phyloP scores from a whole-genome alignment of 768 basidiomycete species.

The Russula sp. region DNA sequence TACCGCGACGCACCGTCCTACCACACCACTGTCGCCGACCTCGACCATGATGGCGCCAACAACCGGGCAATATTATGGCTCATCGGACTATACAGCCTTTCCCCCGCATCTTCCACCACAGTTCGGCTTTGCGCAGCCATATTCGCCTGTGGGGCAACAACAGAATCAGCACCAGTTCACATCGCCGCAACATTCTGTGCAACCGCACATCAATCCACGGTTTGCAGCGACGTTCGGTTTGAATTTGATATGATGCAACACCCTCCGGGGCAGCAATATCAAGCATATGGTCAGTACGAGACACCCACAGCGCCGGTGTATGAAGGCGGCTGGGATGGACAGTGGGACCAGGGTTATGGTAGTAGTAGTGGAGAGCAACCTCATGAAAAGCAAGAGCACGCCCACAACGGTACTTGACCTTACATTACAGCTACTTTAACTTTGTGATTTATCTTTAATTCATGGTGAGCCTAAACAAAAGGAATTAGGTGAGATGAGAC shows the following conservation, averaged over 20 bases:
- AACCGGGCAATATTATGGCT: conserved; percentile 42
- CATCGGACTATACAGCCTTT: conserved; percentile 25
- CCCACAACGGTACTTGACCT: conserved; percentile 5
- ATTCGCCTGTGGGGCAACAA: conserved; percentile 14
- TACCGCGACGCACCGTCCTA: conserved; percentile 32
- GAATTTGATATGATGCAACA: conserved; percentile 37
- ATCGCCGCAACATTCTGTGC: conserved; percentile 43
- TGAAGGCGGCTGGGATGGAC: conserved; percentile 20
- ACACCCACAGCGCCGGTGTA: conserved; percentile 7
- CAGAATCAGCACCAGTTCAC: conserved; percentile 8
- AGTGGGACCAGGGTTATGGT: conserved; percentile 10
- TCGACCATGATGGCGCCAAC: conserved; percentile 48
- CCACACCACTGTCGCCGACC: conserved; percentile 43
- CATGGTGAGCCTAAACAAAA: not conserved
- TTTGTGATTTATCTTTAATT: not conserved
- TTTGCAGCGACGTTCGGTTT: conserved; percentile 68
- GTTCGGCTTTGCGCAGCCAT: conserved; percentile 24
- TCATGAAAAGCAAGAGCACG: not conserved
- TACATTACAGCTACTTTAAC: conserved; percentile 6
- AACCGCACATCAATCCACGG: conserved; percentile 81
- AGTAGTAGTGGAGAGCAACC: not conserved
- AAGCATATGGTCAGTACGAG: conserved; percentile 21
- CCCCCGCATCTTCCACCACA: conserved; percentile 14
- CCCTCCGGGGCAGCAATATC: conserved; percentile 30
- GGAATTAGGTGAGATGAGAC: not conserved